phyloP scores from a whole-genome alignment of 208 protist genomes.

The Trypanosomatidae sp. region DNA sequence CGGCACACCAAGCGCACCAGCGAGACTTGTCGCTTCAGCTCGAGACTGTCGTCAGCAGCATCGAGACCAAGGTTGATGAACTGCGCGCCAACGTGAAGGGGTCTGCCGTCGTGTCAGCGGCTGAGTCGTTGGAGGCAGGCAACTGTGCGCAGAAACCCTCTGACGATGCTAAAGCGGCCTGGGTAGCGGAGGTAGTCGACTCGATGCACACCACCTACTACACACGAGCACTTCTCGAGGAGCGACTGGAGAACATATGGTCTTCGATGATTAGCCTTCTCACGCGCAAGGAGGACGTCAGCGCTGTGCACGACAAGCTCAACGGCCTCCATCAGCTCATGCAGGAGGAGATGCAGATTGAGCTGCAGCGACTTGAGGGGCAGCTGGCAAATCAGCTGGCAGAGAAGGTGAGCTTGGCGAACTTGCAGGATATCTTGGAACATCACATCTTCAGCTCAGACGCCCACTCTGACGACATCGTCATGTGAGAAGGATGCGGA shows the following conservation, averaged over 20 bases:
- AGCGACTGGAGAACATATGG: conserved; percentile 78
- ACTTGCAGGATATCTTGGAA: conserved; percentile 63
- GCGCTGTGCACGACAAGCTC: conserved; percentile 60
- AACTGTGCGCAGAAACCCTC: not conserved
- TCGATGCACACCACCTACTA: conserved; percentile 29
- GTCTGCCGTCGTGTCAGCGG: not conserved
- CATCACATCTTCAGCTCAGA: conserved; percentile 13
- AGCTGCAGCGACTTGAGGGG: conserved; percentile 30
- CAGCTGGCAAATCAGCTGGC: conserved; percentile 44
- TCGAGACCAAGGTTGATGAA: not conserved
- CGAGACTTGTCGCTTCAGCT: conserved; percentile 3
- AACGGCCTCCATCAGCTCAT: conserved; percentile 41
- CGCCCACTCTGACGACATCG: conserved; percentile 1
- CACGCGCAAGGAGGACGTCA: conserved; percentile 67
- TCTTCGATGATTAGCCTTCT: conserved; percentile 57
- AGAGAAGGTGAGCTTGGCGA: conserved; percentile 54
- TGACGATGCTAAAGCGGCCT: not conserved
- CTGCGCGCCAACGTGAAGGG: not conserved
- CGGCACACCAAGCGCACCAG: not conserved
- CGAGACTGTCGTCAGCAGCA: not conserved
- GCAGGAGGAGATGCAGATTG: conserved; percentile 40
- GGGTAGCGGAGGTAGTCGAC: conserved; percentile 20
- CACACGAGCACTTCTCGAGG: conserved; percentile 50
- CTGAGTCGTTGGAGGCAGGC: not conserved
- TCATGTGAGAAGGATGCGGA: not conserved